These are phyloP conservation scores for Asterionellopsis glacialis DNA, from an alignment of 108 stramenopile species.

Conservation along the genomic window DNA sequence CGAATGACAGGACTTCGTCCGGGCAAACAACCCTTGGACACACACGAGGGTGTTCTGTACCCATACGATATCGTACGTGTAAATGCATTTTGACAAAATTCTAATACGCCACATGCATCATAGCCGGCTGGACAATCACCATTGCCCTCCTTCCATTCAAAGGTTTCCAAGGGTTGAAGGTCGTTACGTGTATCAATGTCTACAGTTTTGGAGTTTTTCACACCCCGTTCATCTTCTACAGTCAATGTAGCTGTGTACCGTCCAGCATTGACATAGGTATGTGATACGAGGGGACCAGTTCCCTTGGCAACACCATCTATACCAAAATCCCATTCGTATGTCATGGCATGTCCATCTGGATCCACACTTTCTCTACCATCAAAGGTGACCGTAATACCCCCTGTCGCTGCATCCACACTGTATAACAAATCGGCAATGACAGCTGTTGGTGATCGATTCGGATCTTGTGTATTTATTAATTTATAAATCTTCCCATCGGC, in stretches of 20 bases:
- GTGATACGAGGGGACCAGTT: background rate
- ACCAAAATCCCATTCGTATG: conserved; percentile 27
- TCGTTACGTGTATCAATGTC: too few relatives aligned
- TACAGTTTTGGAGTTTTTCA: too few relatives aligned
- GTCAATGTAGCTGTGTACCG: background rate
- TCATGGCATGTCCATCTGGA: conserved; percentile 24
- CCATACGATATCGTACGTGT: conserved; percentile 1
- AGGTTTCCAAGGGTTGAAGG: background rate
- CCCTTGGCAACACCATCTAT: background rate
- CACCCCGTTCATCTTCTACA: background rate
- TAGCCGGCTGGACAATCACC: background rate
- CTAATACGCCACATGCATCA: conserved; percentile 9
- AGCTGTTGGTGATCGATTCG: conserved; percentile 16
- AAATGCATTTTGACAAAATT: conserved; percentile 11
- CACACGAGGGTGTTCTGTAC: background rate
- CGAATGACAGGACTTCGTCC: conserved; percentile 8
- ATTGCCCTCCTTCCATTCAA: background rate
- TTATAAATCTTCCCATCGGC: conserved; percentile 8
- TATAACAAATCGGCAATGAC: conserved; percentile 17
- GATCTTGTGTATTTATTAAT: conserved; percentile 3
- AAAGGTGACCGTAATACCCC: conserved; percentile 12
- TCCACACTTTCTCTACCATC: conserved; percentile 23
- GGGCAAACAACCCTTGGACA: background rate
- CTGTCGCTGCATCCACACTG: background rate
- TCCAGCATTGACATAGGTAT: background rate